phyloP scores from a whole-genome alignment of 1,284 basidiomycete genomes.

The Vanrija sp. region DNA sequence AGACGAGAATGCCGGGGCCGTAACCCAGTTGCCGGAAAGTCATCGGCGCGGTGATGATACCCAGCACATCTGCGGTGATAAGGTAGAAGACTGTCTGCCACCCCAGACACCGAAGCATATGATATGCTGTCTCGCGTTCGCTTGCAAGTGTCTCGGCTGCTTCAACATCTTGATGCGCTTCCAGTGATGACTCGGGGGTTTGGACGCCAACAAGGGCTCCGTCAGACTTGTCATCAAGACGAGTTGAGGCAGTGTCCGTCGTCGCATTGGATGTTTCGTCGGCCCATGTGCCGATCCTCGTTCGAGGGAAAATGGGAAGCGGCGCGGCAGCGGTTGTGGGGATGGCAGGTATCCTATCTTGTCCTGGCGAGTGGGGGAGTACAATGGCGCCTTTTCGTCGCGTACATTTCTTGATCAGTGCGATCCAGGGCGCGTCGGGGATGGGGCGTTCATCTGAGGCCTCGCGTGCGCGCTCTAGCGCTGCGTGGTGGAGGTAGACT shows the following conservation, averaged over 20 bases:
- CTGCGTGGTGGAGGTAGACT: conserved; percentile 17
- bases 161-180: not conserved
- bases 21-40: conserved; percentile 31
- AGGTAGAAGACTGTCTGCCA: conserved; percentile 23
- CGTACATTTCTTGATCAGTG: conserved; percentile 4
- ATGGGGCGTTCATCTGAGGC: conserved; percentile 13
- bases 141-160: not conserved
- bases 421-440: conserved; percentile 15
- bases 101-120: conserved; percentile 12
- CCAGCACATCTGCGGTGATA: conserved; percentile 29
- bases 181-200: too few relatives aligned
- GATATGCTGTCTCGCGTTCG: conserved; percentile 6
- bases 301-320: too few relatives aligned
- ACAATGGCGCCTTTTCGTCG: conserved; percentile 6
- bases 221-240: not conserved
- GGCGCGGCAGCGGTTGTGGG: too few relatives aligned
- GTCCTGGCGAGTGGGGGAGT: not conserved
- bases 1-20: conserved; percentile 26
- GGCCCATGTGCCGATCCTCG: not conserved
- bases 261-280: not conserved
- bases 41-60: conserved; percentile 41
- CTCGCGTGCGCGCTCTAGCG: conserved; percentile 14
- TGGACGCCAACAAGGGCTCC: too few relatives aligned
- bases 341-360: not conserved
- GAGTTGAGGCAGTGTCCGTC: not conserved